Evolutionary conservation across 2,329 filamentous ascomycete species (phyloP), one percentile per base, ranked within the genome.

Genomic region (Xylaria sp.): DNA sequence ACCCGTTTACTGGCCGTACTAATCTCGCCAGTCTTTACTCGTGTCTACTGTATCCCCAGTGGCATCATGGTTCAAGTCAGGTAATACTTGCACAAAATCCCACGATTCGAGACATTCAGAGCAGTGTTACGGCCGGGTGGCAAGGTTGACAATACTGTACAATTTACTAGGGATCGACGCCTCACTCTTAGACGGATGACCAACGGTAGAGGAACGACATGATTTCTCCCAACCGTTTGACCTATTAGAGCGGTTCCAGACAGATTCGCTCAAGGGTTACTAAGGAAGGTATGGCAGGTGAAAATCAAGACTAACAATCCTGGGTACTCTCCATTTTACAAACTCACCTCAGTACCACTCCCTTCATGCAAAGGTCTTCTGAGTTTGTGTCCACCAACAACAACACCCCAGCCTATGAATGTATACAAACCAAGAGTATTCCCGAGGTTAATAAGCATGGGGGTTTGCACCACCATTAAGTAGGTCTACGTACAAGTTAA

Each of bases 331-430:
- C 49, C 13, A 36, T n/a, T 36, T 28, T 38, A 6, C 26, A 23
- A 17, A 44, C 4, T 53, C 31, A 23, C 23, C 26, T 6, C 20
- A 42, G 44, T 58, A 1, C 28, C n/a, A 44, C 26, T 26, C 20
- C 38, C 26, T 28, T n/a, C 4, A 63, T 63, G 59, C 59, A 66
- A 56, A 48, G 59, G 59, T 13, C 46, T 38, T 54, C 7, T 54
- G 20, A 4, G 11, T 6, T 26, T 44, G 6, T 17, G 40, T 7
- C 13, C 28, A 23, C 6, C 6, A 10, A 53, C 33, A 1, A 36
- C 4, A 31, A n/a, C 11, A 44, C 23, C 23, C 49, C 6, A 6
- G 13, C 26, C 23, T 46, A n/a, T 26, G 7, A 40, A 7, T 42
- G 11, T 23, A 13, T 20, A 40, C 40, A 11, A 59, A 6, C 36